Evolutionary conservation across 495 filamentous ascomycete species (phyloP), one percentile per base, ranked within the genome.

Genomic region (Usnea hakonensis): DNA sequence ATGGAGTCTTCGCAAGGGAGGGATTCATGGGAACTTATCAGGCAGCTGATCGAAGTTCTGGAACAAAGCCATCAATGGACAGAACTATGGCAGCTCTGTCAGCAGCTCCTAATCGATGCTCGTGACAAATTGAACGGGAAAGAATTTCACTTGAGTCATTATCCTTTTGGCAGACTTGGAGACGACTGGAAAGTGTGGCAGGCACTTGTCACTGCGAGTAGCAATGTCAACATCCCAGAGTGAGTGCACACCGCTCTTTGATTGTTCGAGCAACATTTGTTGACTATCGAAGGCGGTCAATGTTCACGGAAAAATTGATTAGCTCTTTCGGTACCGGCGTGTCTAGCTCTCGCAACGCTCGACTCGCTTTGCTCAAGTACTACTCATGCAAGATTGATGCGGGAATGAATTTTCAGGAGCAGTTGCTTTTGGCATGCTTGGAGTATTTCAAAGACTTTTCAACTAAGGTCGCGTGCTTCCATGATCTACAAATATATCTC

Each of bases 111-210:
- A 71, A 61, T 68, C 67, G 50, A 73, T 76, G 52, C 71, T 68
- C 16, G 68, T 77, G 64, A 57, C 46, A 35, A 33, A 11, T 52
- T 43, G 26, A 59, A 10, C 9, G 53, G 44, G 6, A 32, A 17
- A 33, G 5, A 5, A 19, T 52, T 10, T 9, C 53, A 55, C 38
- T 35, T 28, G 59, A 55, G 8, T 19, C 37, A 23, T 44, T 40
- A 21, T 26, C 26, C 26, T 41, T 54, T 64, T 55, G 41, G 72
- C 53, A 57, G 66, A 63, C 36, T 67, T 44, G 78, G 75, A 52
- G 82, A 85, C 69, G 81, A 85, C 58, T 85, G 83, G 80, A 75
- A 69, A 52, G 73, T 83, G 36, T 86, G 83, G 83, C 74, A 77
- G n/a, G 69, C 65, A 3, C 64, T 78, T 57, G 62, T 75, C 19